These are phyloP conservation scores for Chara braunii DNA, from an alignment of 139 green algal genomes.

Conservation along the genomic window DNA sequence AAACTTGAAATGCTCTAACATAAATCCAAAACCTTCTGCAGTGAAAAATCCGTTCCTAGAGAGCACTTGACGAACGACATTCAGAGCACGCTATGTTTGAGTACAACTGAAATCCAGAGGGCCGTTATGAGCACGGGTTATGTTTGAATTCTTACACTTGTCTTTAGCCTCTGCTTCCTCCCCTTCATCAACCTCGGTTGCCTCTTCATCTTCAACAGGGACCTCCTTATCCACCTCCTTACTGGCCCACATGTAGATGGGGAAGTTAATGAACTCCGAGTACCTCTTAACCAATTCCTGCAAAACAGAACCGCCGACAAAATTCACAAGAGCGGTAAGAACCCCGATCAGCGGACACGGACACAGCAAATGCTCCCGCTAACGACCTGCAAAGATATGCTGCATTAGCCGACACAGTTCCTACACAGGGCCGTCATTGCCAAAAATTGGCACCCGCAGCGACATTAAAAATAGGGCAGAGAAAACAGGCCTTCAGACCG, in stretches of 20 bases:
- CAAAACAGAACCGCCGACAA: no score
- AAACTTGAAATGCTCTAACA: no score
- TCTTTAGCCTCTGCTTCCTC: slow-evolving; percentile 36
- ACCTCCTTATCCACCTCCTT: slow-evolving; percentile 67
- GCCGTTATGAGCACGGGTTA: neutral
- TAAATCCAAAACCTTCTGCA: no score
- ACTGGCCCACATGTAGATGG: slow-evolving; percentile 78
- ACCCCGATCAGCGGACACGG: no score
- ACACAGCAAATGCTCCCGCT: no score
- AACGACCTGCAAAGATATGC: neutral
- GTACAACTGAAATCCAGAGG: no score
- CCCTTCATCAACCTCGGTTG: slow-evolving; percentile 51
- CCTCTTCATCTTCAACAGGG: slow-evolving; percentile 49
- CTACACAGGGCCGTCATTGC: neutral
- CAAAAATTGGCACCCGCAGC: no score
- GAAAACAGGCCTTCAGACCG: no score
- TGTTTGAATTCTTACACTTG: slow-evolving; percentile 4
- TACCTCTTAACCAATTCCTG: slow-evolving; percentile 76
- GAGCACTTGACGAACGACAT: no score
- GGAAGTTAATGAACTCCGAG: slow-evolving; percentile 95
- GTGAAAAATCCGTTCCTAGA: no score
- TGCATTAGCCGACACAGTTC: neutral
- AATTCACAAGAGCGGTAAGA: neutral
- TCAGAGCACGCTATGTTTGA: no score
- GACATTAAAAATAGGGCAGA: no score